A percentile compares a stretch with the other conserved stretches of the same genome.
phyloP scores from a whole-genome alignment of 2,329 filamentous ascomycete genomes.

The Chrysoporthe cubensis region DNA sequence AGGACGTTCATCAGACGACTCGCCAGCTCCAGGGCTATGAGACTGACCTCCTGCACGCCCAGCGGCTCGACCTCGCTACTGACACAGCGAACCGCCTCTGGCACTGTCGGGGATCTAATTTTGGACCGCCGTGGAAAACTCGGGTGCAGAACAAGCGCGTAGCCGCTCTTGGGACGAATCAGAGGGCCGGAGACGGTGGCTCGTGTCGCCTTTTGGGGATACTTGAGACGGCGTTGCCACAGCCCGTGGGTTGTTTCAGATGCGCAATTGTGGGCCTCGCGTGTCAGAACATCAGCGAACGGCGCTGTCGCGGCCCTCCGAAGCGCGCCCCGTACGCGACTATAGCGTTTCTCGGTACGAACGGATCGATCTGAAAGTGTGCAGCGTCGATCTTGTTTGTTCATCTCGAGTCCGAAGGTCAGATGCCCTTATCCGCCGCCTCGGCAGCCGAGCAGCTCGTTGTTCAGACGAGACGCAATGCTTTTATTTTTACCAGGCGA shows the following conservation, averaged over 20 bases:
- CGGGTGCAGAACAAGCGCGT: slow-evolving; percentile 2
- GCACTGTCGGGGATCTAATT: background rate
- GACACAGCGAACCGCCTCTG: background rate
- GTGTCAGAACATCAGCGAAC: background rate
- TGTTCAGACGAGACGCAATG: background rate
- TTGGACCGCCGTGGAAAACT: background rate
- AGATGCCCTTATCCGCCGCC: background rate
- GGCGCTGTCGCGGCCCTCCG: background rate
- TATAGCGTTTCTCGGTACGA: background rate
- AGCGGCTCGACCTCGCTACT: background rate
- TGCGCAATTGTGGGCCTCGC: slow-evolving; percentile 6
- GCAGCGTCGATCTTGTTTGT: background rate
- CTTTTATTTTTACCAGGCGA: background rate
- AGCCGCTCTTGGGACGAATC: background rate
- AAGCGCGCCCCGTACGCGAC: background rate
- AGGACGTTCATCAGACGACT: background rate
- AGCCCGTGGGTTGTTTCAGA: slow-evolving; percentile 1
- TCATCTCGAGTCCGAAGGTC: background rate
- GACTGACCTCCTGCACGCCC: slow-evolving; percentile 4
- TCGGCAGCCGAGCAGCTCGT: background rate
- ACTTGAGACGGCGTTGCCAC: slow-evolving; percentile 6
- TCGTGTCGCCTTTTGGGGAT: background rate
- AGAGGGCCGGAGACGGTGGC: background rate
- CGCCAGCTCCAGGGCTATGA: background rate
- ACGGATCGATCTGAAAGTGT: background rate